Evolutionary conservation across 116 monocot genomes (phyloP), one percentile per base, ranked within the genome.

Genomic region (Dioscorea cayenensis): DNA sequence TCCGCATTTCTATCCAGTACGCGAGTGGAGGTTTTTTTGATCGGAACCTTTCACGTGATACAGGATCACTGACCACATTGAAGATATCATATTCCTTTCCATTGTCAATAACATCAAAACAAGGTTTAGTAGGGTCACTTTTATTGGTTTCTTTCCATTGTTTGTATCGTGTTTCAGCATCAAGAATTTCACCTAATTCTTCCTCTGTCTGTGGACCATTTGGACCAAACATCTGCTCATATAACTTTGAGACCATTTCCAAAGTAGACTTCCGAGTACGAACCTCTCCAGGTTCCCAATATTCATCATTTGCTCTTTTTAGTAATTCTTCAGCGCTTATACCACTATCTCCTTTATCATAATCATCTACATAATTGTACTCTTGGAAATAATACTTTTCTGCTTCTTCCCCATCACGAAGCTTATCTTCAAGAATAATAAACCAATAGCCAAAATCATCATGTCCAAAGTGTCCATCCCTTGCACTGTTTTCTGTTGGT

Each of bases 361-460:
- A 85, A 50, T 94, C 94, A 77, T 99, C 89, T 11, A 85, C 70
- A 72, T 99, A 99, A 77, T 94, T 99, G 71, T 99, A 99, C 73
- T 99, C 92, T 66, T 99, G 99, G 73, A 99, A 99, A 76, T 73
- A 99, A 72, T 89, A 84, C 67, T 99, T 77, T 66, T 94, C 99
- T 49, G 85, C 71, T 77, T 94, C 89, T 76, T 84, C 82, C 60
- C 94, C 94, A 38, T 85, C 85, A 71, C 82, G 86, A 16, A 99
- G 89, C 66, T 85, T 91, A 79, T 99, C 94, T 69, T 99, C 94
- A 75, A 99, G 91, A 76, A 94, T 94, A 74, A 99, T 85, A 73
- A 86, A 86, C 99, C 99, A 99, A 66, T 99, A 99, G 20, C 99
- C 99, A 81, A 93, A 99, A 83, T 99, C 99, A 89, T 99, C 94